Evolutionary conservation across 116 monocot genomes (phyloP), one percentile per base, ranked within the genome.

Genomic region (Trichopus zeylanicus): DNA sequence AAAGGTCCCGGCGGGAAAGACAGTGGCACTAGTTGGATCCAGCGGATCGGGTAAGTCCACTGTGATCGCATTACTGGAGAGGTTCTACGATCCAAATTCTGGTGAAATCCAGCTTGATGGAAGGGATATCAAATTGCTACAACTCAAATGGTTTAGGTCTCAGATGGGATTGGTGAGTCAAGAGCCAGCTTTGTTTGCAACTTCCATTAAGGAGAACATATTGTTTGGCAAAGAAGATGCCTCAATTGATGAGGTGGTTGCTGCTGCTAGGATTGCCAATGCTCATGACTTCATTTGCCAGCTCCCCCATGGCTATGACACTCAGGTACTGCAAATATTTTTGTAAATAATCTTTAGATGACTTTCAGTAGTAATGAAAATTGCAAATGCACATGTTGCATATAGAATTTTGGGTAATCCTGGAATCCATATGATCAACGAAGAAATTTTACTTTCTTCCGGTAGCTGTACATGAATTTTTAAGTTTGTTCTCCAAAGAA

Each of bases 111-210:
- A 16, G 42, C n/a, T 42, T 3, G 42, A 42, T 42, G 42, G 42
- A 42, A n/a, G 13, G 42, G 42, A 42, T 42, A 42, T 42, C 42
- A 7, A 42, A 42, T 16, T 3, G 12, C 42, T 42, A 42, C 13
- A 42, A 42, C 42, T 42, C 42, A 42, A 42, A n/a, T 42, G 42
- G 42, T 42, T 42, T 13, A 42, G 42, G n/a, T 42, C 42, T 42
- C 42, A 42, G n/a, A n/a, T 42, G 42, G 42, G 42, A 42, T n/a
- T 42, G 13, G 42, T 42, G 3, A 42, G 18, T n/a, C 42, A 42
- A 42, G 42, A 42, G 42, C 42, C 42, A 42, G 42, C 42, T 13
- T n/a, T 42, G 3, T 42, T 42, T 42, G 42, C 42, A 16, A 42
- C 42, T 42, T 42, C 42, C 12, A 42, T 42, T 42, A 42, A 42